A percentile compares a stretch with the other conserved stretches of the same genome.
These are phyloP conservation scores for Phylloporus rhodoxanthus DNA, from an alignment of 768 basidiomycete genomes.

Conservation along the genomic window DNA sequence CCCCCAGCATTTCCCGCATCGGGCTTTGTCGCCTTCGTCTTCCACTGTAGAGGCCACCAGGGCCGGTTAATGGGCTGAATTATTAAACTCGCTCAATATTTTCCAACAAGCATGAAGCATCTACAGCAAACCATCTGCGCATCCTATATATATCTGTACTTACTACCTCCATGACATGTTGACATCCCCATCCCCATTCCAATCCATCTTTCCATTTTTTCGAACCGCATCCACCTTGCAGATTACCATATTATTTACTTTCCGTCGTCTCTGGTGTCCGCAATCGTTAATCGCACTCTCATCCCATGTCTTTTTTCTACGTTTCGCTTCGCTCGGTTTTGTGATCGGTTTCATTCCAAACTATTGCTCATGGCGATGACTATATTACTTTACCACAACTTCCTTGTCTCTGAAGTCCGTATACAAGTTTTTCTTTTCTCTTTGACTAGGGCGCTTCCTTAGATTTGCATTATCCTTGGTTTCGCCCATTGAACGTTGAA, in stretches of 20 bases:
- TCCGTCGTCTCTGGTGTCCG: slow-evolving; percentile 14
- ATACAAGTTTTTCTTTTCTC: slow-evolving; percentile 14
- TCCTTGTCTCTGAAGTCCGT: slow-evolving; percentile 17
- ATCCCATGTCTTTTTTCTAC: slow-evolving; percentile 15
- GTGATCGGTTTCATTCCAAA: slow-evolving; percentile 18
- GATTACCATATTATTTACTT: slow-evolving; percentile 26
- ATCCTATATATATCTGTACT: slow-evolving; percentile 38
- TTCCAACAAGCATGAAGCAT: slow-evolving; percentile 36
- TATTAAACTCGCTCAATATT: slow-evolving; percentile 36
- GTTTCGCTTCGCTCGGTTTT: slow-evolving; percentile 12
- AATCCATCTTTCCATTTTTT: slow-evolving; percentile 14
- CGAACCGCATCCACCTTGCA: slow-evolving; percentile 28
- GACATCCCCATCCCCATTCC: slow-evolving; percentile 30
- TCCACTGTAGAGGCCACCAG: slow-evolving; percentile 36
- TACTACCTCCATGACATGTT: slow-evolving; percentile 32
- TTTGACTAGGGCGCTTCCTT: neutral
- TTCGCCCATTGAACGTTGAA: neutral
- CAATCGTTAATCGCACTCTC: slow-evolving; percentile 29
- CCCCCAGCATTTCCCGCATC: slow-evolving; percentile 35
- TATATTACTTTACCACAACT: slow-evolving; percentile 28
- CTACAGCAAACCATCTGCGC: slow-evolving; percentile 36
- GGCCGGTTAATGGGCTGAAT: slow-evolving; percentile 36
- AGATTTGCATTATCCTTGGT: neutral
- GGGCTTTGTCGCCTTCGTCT: slow-evolving; percentile 34
- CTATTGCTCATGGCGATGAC: slow-evolving; percentile 28